phyloP scores from a whole-genome alignment of 1,139 yeast species.

The Spathaspora sp. region DNA sequence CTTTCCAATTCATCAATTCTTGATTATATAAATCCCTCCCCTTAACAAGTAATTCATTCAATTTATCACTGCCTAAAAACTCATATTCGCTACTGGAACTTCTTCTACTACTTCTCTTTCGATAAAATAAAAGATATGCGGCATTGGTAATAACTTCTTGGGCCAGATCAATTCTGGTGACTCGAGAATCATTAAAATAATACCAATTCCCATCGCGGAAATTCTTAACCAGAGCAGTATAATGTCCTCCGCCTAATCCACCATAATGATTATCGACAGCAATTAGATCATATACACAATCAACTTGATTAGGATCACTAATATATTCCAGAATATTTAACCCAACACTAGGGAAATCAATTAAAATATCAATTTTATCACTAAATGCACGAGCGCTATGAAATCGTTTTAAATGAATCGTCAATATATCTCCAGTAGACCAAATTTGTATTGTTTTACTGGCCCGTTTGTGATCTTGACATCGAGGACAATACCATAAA shows the following conservation, averaged over 20 bases:
- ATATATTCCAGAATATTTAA: conserved; percentile 68
- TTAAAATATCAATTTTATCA: conserved; percentile 83
- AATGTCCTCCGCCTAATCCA: conserved; percentile 97
- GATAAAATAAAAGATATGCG: conserved; percentile 85
- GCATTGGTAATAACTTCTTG: conserved; percentile 69
- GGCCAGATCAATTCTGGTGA: conserved; percentile 57
- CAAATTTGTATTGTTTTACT: conserved; percentile 89
- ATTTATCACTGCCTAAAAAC: conserved; percentile 36
- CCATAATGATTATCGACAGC: conserved; percentile 97
- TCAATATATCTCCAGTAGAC: conserved; percentile 86
- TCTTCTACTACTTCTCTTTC: conserved; percentile 51
- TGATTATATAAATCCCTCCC: conserved; percentile 23
- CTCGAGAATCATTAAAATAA: conserved; percentile 85
- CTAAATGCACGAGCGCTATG: conserved; percentile 83
- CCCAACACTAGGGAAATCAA: conserved; percentile 85
- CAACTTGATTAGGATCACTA: conserved; percentile 30
- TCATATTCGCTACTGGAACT: conserved; percentile 11
- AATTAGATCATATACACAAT: conserved; percentile 68
- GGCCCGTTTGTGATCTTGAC: conserved; percentile 88
- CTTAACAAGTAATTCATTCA: conserved; percentile 25
- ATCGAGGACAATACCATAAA: conserved; percentile 90
- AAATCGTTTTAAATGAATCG: conserved; percentile 88
- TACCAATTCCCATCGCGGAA: conserved; percentile 82
- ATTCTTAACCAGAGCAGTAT: conserved; percentile 86
- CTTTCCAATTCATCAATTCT: conserved; percentile 14